Percentiles rank a stretch among this genome's conserved stretches.
phyloP scores from a whole-genome alignment of 257 asterid species.

The Solanum commersonii region DNA sequence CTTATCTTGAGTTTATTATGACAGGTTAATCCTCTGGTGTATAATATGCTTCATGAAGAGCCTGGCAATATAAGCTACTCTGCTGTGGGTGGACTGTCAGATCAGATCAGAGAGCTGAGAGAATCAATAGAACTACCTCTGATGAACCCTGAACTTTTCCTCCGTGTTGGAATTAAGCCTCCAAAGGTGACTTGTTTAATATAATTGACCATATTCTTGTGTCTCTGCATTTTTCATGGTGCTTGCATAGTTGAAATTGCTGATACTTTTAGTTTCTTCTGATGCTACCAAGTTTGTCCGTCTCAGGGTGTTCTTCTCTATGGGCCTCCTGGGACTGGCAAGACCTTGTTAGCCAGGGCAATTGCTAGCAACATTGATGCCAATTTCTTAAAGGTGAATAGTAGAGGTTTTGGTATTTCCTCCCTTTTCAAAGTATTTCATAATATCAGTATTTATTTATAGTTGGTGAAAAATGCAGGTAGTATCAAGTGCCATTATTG shows the following conservation, averaged over 20 bases:
- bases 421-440: not conserved
- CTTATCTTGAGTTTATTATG: not conserved
- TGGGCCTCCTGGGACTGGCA: conserved; percentile 99
- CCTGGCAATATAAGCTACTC: conserved; percentile 95
- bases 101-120: conserved; percentile 88
- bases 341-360: conserved; percentile 93
- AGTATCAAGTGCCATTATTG: conserved; percentile 92
- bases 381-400: conserved; percentile 72
- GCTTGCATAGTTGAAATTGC: not conserved
- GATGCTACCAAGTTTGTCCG: not conserved
- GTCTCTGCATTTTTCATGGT: not conserved
- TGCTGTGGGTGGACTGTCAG: conserved; percentile 92
- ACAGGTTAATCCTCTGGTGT: conserved; percentile 92
- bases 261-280: not conserved
- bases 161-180: conserved; percentile 93
- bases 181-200: conserved; percentile 51
- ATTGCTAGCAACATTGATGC: conserved; percentile 97
- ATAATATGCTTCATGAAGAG: conserved; percentile 97
- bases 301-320: conserved; percentile 91
- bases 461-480: conserved; percentile 36
- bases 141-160: conserved; percentile 92
- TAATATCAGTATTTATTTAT: not conserved
- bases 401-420: not conserved
- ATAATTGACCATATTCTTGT: not conserved
- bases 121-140: conserved; percentile 92